Conservation (phyloP, 2,329 filamentous ascomycete genomes). For the Microsporum audouinii region DNA sequence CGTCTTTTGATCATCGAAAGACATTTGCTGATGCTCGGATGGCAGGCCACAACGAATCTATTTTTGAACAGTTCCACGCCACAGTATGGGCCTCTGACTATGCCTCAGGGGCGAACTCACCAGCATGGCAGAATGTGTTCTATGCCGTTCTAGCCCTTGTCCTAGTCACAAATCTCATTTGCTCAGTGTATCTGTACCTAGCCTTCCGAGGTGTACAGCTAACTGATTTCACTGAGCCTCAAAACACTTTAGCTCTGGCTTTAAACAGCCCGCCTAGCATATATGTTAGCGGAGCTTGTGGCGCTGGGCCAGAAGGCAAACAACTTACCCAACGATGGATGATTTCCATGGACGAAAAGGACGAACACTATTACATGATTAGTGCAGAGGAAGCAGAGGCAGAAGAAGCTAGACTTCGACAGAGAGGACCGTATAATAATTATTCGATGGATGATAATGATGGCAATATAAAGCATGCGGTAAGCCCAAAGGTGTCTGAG, state of each 20-base stretch:
- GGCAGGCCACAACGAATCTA: constrained; percentile 26
- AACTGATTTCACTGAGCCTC: constrained; percentile 67
- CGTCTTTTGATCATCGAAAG: constrained; percentile 47
- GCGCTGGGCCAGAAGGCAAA: constrained; percentile 42
- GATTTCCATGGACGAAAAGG: constrained; percentile 36
- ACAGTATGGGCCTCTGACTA: constrained; percentile 56
- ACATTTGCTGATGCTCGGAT: background rate
- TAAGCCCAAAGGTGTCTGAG: constrained; percentile 26
- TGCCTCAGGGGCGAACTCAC: constrained; percentile 50
- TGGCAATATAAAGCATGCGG: constrained; percentile 7
- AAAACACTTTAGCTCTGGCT: constrained; percentile 61
- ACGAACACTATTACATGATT: constrained; percentile 43
- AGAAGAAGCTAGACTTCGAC: background rate
- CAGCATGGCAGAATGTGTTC: constrained; percentile 54
- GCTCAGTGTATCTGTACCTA: constrained; percentile 51
- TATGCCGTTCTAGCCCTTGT: constrained; percentile 54
- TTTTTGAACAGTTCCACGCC: constrained; percentile 48
- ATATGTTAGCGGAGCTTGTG: constrained; percentile 45
- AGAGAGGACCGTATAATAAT: background rate
- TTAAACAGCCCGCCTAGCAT: constrained; percentile 51
- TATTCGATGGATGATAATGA: background rate
- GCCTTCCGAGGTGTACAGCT: constrained; percentile 48
- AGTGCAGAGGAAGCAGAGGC: constrained; percentile 20
- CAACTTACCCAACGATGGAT: constrained; percentile 39
- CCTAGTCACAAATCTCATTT: constrained; percentile 56